These are phyloP conservation scores for Sergeia podlipaevii DNA, from an alignment of 208 protist genomes.

Conservation along the genomic window DNA sequence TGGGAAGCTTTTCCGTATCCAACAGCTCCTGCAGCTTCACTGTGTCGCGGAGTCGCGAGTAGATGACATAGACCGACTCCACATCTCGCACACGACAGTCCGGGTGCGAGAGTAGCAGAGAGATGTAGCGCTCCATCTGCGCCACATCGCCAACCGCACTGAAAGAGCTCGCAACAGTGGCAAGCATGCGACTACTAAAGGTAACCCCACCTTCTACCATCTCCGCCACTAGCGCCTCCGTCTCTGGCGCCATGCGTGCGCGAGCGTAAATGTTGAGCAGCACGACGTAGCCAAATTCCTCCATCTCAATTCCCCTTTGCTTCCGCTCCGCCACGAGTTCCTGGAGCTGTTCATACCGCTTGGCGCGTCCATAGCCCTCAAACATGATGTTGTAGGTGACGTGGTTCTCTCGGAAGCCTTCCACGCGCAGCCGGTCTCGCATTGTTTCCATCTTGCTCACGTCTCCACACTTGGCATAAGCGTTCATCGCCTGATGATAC, in stretches of 20 bases:
- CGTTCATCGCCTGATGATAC: slow-evolving; percentile 89
- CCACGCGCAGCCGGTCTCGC: slow-evolving; percentile 44
- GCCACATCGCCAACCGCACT: slow-evolving; percentile 54
- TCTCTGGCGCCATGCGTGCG: slow-evolving; percentile 67
- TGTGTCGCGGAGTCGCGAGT: slow-evolving; percentile 74
- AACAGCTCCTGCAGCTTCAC: slow-evolving; percentile 83
- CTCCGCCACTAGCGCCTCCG: slow-evolving; percentile 63
- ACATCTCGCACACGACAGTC: slow-evolving; percentile 70
- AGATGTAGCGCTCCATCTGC: slow-evolving; percentile 81
- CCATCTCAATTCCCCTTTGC: slow-evolving; percentile 69
- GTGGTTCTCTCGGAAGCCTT: slow-evolving; percentile 75
- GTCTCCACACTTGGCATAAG: slow-evolving; percentile 89
- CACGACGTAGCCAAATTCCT: slow-evolving; percentile 84
- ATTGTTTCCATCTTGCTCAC: slow-evolving; percentile 83
- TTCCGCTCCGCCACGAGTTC: slow-evolving; percentile 79
- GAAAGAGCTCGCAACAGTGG: slow-evolving; percentile 70
- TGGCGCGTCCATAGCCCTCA: slow-evolving; percentile 86
- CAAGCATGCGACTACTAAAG: slow-evolving; percentile 74
- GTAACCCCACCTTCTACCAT: slow-evolving; percentile 61
- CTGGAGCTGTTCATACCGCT: slow-evolving; percentile 78
- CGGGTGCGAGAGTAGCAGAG: slow-evolving; percentile 66
- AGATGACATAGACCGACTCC: slow-evolving; percentile 83
- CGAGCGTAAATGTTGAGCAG: slow-evolving; percentile 82
- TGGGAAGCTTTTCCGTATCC: slow-evolving; percentile 56
- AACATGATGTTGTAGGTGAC: slow-evolving; percentile 91